Percentiles rank a stretch among this genome's conserved stretches.
phyloP scores from a whole-genome alignment of 805 yeast genomes.

The Saccharomyces mikatae region DNA sequence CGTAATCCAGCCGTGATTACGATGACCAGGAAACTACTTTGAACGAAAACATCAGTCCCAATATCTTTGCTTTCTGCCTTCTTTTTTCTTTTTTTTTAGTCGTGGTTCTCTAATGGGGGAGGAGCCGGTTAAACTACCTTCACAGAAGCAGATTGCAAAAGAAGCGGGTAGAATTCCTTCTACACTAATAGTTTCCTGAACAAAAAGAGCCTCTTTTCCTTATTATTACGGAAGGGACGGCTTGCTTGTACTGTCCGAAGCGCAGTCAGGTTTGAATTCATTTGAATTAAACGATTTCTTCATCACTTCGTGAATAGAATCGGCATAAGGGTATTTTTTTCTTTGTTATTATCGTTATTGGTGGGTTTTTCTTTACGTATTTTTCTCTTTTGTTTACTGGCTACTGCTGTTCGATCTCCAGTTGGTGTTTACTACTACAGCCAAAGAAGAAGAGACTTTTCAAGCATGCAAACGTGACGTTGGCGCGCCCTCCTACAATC shows the following conservation, averaged over 20 bases:
- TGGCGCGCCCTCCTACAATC: not conserved
- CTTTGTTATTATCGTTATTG: not conserved
- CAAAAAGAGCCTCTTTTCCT: not conserved
- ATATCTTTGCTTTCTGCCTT: not conserved
- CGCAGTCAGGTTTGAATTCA: conserved; percentile 29
- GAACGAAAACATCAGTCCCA: not conserved
- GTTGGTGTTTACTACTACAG: not conserved
- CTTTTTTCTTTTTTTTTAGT: not conserved
- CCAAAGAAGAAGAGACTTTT: not conserved
- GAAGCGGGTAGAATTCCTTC: not conserved
- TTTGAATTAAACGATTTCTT: conserved; percentile 22
- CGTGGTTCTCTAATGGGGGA: not conserved
- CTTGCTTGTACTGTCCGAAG: conserved; percentile 25
- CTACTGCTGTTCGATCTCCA: not conserved
- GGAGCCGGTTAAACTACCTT: not conserved
- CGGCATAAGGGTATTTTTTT: not conserved
- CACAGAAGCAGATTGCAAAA: not conserved
- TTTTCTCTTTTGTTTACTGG: not conserved
- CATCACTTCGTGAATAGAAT: not conserved
- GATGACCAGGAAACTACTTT: not conserved
- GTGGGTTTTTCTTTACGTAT: not conserved
- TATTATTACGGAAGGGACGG: not conserved
- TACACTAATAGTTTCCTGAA: not conserved
- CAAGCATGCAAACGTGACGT: not conserved
- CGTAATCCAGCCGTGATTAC: conserved; percentile 41